Evolutionary conservation across 2,329 filamentous ascomycete genomes (phyloP).

Genomic region (Cryphonectria naterciae): DNA sequence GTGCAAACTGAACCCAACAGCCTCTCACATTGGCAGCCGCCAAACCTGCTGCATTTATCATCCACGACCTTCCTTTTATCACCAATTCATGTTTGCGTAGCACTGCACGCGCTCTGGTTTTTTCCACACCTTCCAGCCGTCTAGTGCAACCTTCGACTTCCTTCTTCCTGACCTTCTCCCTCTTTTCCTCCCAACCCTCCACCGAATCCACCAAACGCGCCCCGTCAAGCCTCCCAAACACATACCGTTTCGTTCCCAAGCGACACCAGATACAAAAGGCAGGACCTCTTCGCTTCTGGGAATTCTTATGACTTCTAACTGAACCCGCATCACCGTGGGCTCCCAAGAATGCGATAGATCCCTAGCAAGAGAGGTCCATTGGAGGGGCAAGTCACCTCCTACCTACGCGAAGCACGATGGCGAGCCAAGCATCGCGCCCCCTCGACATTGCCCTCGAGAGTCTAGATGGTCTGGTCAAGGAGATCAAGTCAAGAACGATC

Average conservation of each 20-base stretch:
- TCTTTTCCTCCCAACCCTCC: neutral
- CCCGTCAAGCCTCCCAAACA: neutral
- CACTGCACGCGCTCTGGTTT: neutral
- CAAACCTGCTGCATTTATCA: neutral
- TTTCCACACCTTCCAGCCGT: neutral
- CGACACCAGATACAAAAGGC: neutral
- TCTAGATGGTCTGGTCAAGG: conserved; percentile 58
- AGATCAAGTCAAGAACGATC: conserved; percentile 55
- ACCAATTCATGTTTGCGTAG: neutral
- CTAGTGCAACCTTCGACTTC: neutral
- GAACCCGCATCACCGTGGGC: conserved; percentile 1
- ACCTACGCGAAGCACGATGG: conserved; percentile 33
- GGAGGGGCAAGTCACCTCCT: conserved; percentile 26
- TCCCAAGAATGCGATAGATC: conserved; percentile 27
- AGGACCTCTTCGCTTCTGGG: neutral
- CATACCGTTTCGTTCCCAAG: neutral
- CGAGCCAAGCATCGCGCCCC: conserved; percentile 46
- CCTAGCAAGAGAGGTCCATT: conserved; percentile 17
- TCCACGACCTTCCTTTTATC: neutral
- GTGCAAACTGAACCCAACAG: neutral
- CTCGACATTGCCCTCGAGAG: conserved; percentile 58
- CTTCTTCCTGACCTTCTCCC: neutral
- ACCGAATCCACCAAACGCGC: neutral
- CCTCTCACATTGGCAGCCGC: neutral
- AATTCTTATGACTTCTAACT: neutral